These are phyloP conservation scores for Tetrapyrgos nigripes DNA, from an alignment of 1,284 basidiomycete species.

Conservation along the genomic window DNA sequence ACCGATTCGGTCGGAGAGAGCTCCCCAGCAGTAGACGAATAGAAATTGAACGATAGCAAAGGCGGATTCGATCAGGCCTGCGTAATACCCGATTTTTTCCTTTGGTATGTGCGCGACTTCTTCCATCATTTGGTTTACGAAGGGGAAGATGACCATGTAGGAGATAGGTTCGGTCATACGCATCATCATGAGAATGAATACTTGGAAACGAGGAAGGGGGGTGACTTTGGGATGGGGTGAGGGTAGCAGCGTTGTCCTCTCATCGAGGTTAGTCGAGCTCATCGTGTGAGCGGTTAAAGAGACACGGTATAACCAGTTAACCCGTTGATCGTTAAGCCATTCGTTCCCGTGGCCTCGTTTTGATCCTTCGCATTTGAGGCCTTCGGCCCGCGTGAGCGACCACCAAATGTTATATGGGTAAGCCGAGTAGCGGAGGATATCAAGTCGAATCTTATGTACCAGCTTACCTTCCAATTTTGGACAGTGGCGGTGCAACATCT, in stretches of 20 bases:
- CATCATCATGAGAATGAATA: not conserved
- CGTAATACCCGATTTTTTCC: not conserved
- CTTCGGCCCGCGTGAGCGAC: no score
- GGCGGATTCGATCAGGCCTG: slow-evolving; percentile 1
- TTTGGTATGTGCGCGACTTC: not conserved
- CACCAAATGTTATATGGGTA: no score
- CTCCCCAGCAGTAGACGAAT: slow-evolving; percentile 2
- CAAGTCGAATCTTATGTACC: no score
- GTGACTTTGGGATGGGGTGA: not conserved
- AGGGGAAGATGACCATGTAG: not conserved
- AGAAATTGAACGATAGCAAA: slow-evolving; percentile 7
- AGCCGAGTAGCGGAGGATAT: no score
- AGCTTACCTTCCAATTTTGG: no score
- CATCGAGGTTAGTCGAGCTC: not conserved
- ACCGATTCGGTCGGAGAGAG: slow-evolving; percentile 5
- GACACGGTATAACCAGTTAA: no score
- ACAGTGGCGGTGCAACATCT: no score
- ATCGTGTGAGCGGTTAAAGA: no score
- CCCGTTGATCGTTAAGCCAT: no score
- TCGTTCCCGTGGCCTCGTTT: no score
- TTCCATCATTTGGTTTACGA: not conserved
- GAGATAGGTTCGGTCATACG: not conserved
- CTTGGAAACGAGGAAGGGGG: not conserved
- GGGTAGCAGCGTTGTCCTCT: not conserved
- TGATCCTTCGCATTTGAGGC: no score